These are phyloP conservation scores for Citrus mangshanensis DNA, from an alignment of 345 rosid genomes.

Conservation along the genomic window DNA sequence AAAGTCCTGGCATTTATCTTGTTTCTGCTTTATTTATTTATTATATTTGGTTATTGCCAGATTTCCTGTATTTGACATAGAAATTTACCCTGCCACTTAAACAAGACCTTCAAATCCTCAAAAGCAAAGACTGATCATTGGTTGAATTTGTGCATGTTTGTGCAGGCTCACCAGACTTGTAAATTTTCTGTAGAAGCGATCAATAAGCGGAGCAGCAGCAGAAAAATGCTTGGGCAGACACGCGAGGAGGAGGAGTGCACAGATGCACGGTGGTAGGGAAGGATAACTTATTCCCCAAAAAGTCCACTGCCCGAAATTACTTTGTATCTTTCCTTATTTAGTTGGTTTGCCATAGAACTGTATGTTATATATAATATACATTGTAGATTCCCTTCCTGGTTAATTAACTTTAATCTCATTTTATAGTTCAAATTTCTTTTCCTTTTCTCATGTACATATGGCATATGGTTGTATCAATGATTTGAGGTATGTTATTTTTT, in stretches of 20 bases:
- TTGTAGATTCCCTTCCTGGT: background rate
- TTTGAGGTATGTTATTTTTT: background rate
- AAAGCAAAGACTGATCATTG: background rate
- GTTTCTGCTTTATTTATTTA: background rate
- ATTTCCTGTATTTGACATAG: background rate
- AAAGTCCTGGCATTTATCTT: background rate
- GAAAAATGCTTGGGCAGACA: background rate
- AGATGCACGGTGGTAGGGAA: constrained; percentile 19
- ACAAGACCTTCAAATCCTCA: background rate
- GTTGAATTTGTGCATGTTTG: background rate
- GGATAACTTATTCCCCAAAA: background rate
- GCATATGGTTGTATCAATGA: background rate
- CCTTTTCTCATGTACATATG: background rate
- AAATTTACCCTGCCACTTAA: background rate
- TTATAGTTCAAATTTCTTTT: background rate
- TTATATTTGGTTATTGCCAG: background rate
- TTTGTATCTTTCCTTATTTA: background rate
- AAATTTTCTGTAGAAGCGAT: constrained; percentile 20
- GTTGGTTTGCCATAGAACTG: background rate
- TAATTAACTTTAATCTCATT: background rate
- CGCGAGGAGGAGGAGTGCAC: constrained; percentile 14
- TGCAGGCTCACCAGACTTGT: constrained; percentile 33
- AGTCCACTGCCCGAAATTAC: constrained; percentile 5
- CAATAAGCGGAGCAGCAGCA: background rate
- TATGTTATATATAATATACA: background rate